phyloP scores from a whole-genome alignment of 2,329 filamentous ascomycete genomes.

The Sporothrix pallida region DNA sequence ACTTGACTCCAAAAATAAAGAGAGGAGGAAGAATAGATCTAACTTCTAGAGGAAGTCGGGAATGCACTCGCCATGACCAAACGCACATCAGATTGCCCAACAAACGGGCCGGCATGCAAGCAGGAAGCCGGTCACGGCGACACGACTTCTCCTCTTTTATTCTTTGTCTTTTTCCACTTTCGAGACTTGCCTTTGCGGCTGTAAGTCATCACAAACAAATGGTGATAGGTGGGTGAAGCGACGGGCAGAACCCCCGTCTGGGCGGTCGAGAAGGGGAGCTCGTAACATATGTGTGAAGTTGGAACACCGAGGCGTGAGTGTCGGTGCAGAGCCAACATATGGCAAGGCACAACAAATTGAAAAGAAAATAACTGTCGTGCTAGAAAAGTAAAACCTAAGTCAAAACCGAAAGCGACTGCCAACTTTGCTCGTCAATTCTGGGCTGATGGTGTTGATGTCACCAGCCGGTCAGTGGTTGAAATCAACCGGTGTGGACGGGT shows the following conservation, averaged over 20 bases:
- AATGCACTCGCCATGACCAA: neutral
- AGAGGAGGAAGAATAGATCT: neutral
- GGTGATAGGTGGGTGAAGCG: neutral
- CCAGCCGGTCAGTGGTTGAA: slow-evolving; percentile 14
- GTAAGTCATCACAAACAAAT: neutral
- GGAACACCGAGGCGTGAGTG: neutral
- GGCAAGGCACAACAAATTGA: neutral
- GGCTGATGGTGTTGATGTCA: neutral
- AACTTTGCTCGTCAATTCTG: neutral
- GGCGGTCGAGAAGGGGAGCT: neutral
- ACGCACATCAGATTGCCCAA: neutral
- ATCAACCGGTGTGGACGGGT: slow-evolving; percentile 15
- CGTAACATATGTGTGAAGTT: neutral
- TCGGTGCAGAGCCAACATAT: neutral
- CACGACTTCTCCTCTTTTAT: neutral
- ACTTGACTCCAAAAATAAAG: neutral
- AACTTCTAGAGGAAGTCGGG: neutral
- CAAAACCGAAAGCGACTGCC: neutral
- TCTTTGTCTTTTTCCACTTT: neutral
- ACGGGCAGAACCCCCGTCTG: no score
- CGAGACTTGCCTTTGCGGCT: neutral
- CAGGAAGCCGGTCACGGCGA: neutral
- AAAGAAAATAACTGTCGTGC: neutral
- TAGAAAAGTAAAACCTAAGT: neutral
- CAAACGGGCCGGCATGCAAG: neutral